Percentiles rank a stretch among this genome's conserved stretches.
Conservation (phyloP, 306 rosid genomes). For the Fagus crenata region DNA sequence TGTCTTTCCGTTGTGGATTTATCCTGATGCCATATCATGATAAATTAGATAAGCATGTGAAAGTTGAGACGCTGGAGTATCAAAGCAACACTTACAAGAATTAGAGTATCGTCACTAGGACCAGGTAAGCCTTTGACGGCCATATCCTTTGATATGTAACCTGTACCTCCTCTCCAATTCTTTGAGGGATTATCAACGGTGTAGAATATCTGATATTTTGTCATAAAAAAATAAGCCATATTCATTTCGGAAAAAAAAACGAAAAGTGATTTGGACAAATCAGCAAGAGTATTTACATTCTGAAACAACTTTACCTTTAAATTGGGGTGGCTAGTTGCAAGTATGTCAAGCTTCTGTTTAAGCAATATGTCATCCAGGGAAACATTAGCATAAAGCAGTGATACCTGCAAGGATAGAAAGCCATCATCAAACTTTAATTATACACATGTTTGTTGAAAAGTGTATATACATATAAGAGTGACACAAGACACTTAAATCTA, state of each 20-base stretch:
- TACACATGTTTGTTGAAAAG: slow-evolving; percentile 10
- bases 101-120: slow-evolving; percentile 70
- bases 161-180: slow-evolving; percentile 92
- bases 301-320: slow-evolving; percentile 56
- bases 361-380: slow-evolving; percentile 95
- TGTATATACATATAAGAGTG: neutral
- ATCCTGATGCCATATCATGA: neutral
- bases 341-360: slow-evolving; percentile 84
- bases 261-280: slow-evolving; percentile 15
- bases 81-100: slow-evolving; percentile 73
- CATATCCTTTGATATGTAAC: slow-evolving; percentile 81
- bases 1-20: neutral
- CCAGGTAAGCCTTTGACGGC: slow-evolving; percentile 81
- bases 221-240: slow-evolving; percentile 3
- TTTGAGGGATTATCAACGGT: slow-evolving; percentile 80
- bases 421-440: slow-evolving; percentile 30
- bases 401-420: slow-evolving; percentile 56
- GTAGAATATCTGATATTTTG: slow-evolving; percentile 63
- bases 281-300: slow-evolving; percentile 3
- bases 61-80: neutral
- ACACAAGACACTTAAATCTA: slow-evolving; percentile 1
- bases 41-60: neutral
- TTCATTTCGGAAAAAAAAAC: slow-evolving; percentile 4
- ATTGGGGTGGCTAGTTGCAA: slow-evolving; percentile 85
- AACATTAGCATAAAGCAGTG: slow-evolving; percentile 80